These are phyloP conservation scores for Spinellus fusiger DNA, from an alignment of 192 early-diverging fungal species.

Conservation along the genomic window DNA sequence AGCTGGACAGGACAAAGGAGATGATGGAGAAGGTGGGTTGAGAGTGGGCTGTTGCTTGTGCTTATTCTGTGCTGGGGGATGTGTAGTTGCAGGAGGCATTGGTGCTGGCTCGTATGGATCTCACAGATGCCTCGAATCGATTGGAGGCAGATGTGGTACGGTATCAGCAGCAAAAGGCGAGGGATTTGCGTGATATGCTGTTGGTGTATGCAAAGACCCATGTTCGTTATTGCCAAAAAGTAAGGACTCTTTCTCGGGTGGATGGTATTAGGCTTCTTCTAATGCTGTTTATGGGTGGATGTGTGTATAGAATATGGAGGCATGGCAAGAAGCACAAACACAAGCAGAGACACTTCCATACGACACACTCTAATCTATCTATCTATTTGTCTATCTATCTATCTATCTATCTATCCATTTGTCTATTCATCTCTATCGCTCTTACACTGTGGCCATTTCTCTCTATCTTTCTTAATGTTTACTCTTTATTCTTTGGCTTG, in stretches of 20 bases:
- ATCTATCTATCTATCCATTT: neutral
- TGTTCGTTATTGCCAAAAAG: conserved; percentile 61
- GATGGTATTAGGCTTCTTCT: too few species aligned
- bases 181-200: conserved; percentile 73
- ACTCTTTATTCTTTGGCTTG: neutral
- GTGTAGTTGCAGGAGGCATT: conserved; percentile 67
- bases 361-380: too few species aligned
- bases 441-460: neutral
- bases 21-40: conserved; percentile 50
- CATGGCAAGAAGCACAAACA: neutral
- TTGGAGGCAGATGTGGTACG: conserved; percentile 83
- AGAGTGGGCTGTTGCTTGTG: neutral
- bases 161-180: conserved; percentile 87
- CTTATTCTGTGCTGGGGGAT: neutral
- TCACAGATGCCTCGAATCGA: conserved; percentile 66
- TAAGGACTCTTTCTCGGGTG: too few species aligned
- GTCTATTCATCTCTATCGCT: neutral
- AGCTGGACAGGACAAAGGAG: conserved; percentile 83
- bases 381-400: neutral
- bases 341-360: neutral
- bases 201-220: conserved; percentile 63
- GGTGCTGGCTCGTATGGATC: conserved; percentile 56
- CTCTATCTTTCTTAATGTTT: neutral
- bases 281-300: too few species aligned
- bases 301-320: neutral